Evolutionary conservation across 345 rosid species (phyloP).

Genomic region (Carallia pectinifolia): DNA sequence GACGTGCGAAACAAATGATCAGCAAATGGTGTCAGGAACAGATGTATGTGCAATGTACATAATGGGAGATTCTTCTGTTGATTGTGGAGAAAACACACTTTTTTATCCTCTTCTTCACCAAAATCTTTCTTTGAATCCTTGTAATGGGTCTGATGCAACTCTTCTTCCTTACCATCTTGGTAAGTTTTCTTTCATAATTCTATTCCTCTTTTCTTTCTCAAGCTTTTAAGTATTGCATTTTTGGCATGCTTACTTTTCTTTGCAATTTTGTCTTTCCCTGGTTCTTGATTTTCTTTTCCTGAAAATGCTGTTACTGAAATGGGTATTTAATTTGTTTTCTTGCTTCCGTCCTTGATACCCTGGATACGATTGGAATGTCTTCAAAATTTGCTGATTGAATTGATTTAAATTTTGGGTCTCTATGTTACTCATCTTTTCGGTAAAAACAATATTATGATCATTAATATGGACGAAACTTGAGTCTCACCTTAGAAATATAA

Average conservation of each 20-base stretch:
- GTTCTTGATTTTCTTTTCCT: background rate
- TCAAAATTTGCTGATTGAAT: no score
- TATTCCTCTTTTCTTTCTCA: constrained; percentile 1
- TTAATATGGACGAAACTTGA: no score
- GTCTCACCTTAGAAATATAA: no score
- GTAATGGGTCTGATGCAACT: constrained; percentile 42
- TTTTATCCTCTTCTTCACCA: constrained; percentile 51
- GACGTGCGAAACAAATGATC: background rate
- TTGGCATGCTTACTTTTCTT: background rate
- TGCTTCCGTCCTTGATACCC: no score
- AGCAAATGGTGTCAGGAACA: background rate
- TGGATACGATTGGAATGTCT: no score
- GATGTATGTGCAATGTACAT: constrained; percentile 43
- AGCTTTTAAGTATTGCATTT: background rate
- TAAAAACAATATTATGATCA: no score
- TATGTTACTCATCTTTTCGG: no score
- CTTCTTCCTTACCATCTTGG: constrained; percentile 65
- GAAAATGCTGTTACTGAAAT: no score
- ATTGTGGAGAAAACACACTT: constrained; percentile 56
- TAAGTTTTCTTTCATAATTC: constrained; percentile 14
- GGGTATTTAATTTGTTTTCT: no score
- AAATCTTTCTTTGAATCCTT: constrained; percentile 54
- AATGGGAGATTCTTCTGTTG: constrained; percentile 71
- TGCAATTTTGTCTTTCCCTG: background rate
- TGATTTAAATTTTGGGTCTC: no score